A percentile compares a stretch with the other conserved stretches of the same genome.
Evolutionary conservation across 2,329 filamentous ascomycete species (phyloP).

Genomic region (Epichloe sylvatica): DNA sequence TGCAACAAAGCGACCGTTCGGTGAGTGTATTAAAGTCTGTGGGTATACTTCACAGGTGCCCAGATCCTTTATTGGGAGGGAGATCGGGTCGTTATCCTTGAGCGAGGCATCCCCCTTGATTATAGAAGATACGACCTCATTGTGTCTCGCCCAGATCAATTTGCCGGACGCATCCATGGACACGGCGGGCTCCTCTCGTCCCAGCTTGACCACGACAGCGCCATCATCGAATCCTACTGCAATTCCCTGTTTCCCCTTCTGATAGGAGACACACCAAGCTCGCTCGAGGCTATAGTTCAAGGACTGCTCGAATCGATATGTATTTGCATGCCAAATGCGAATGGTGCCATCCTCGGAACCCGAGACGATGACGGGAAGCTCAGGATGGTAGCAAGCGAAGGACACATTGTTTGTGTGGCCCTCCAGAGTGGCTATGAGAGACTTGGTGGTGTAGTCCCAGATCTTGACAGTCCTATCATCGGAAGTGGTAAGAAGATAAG

Average conservation of each 20-base stretch:
- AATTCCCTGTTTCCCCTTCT: conserved; percentile 85
- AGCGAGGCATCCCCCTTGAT: conserved; percentile 74
- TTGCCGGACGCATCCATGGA: conserved; percentile 96
- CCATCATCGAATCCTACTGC: conserved; percentile 96
- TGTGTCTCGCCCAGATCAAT: conserved; percentile 89
- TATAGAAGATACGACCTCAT: conserved; percentile 85
- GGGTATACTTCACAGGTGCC: conserved; percentile 95
- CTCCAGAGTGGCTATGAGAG: conserved; percentile 87
- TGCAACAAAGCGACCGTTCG: conserved; percentile 74
- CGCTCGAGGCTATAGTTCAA: conserved; percentile 91
- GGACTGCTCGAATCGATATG: conserved; percentile 89
- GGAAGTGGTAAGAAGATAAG: conserved; percentile 88
- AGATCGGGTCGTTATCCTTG: conserved; percentile 81
- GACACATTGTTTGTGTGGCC: conserved; percentile 97
- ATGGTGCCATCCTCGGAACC: conserved; percentile 95
- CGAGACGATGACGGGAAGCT: conserved; percentile 92
- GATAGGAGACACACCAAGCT: conserved; percentile 95
- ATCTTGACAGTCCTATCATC: conserved; percentile 96
- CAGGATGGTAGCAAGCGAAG: conserved; percentile 94
- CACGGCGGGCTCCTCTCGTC: conserved; percentile 89
- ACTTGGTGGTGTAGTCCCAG: conserved; percentile 99
- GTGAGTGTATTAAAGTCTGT: conserved; percentile 86
- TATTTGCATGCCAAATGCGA: conserved; percentile 98
- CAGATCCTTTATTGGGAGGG: conserved; percentile 81
- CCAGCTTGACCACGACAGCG: conserved; percentile 94